Conservation (phyloP, 148 eudicot genomes). For the Heliamphora exappendiculata region DNA sequence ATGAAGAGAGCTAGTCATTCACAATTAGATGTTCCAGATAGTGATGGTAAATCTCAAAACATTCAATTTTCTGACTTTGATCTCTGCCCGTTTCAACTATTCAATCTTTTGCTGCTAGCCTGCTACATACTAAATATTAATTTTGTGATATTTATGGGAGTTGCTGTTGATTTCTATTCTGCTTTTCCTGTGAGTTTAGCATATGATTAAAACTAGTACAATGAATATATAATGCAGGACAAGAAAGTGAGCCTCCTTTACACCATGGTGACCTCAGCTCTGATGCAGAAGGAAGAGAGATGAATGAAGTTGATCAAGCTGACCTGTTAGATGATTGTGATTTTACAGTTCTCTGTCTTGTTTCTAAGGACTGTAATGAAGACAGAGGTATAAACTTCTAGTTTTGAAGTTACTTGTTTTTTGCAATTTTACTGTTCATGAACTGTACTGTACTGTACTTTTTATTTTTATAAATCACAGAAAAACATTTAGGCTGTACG, state of each 20-base stretch:
- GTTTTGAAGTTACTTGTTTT: background rate
- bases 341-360: background rate
- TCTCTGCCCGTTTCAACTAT: background rate
- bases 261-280: background rate
- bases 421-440: background rate
- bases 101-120: background rate
- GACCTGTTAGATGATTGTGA: background rate
- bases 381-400: background rate
- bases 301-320: background rate
- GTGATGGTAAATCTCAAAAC: background rate
- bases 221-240: background rate
- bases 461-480: background rate
- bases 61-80: background rate
- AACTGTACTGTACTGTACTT: background rate
- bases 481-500: background rate
- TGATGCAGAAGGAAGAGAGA: background rate
- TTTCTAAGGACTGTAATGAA: background rate
- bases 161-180: background rate
- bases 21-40: background rate
- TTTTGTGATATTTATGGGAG: background rate
- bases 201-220: background rate
- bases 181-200: background rate
- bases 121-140: background rate
- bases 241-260: background rate
- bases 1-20: background rate